Base-by-base conservation (phyloP, 371 early-diverging fungal species). In the Gilbertella persicaria region DNA sequence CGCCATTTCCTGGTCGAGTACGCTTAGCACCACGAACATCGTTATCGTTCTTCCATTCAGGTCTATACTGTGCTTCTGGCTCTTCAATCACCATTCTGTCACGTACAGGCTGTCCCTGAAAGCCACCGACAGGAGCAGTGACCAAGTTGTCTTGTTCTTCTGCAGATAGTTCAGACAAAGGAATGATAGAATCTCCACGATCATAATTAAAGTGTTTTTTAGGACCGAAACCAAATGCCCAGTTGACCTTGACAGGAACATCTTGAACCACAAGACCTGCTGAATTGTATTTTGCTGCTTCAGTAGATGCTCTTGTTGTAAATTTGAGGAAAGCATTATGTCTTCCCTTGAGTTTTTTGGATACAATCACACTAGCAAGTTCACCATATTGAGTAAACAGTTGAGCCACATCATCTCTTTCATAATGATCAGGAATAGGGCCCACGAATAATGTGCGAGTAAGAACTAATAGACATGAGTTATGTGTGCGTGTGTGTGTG, bases 221-320 rank as follows among this genome's bases (percentile, higher is more conserved):
- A 28, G 78, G 78, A 8, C 78, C 78, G 55, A 78, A 78, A 1
- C 78, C 75, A 67, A 66, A 78, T 19, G 71, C 78, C 75, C 73
- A 78, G 36, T 74, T 72, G 43, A 73, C 73, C 46, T 73, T 69
- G 21, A 73, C 69, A 25, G 59, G 60, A 1, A 55, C 50, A 29
- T 47, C 64, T 19, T 69, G 60, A 0, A 71, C 45, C 0, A 48
- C 38, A 4, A 76, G 49, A 9, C 65, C 56, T 2, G 14, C 44
- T 14, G 59, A 55, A 20, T 64, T 64, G 14, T 59, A 54, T 42
- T 67, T 69, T 16, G 73, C 73, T 17, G 48, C 51, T 53, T 71
- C 65, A 14, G 66, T 65, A 13, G 62, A 54, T 2, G 64, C 53
- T 12, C 71, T 58, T 9, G 65, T 62, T 4, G 35, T 50, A 29